Base-by-base conservation (phyloP, 2,329 filamentous ascomycete genomes). In the Ophiobolus disseminans region DNA sequence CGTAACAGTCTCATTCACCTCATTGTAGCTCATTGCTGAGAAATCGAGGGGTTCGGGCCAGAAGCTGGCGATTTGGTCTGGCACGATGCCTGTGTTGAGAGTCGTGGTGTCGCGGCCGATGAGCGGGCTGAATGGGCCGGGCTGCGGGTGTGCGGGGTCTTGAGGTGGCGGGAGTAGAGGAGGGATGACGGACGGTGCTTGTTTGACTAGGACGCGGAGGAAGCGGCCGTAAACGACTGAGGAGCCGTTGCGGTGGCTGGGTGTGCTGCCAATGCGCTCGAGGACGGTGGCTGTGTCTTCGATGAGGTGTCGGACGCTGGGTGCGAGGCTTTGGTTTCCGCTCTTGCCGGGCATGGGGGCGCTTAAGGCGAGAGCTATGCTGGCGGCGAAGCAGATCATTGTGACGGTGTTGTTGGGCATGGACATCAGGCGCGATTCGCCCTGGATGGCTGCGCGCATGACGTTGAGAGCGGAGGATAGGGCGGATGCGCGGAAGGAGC, bases 391-490 rank as follows among this genome's bases (percentile, higher is more conserved):
- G 1, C 86, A 88, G 10, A 90, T 88, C 88, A 90, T 90, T 55
- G 90, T 88, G 45, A 87, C 83, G 0, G 87, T 89, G 58, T 90
- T 90, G 69, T 90, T 90, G 0, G 87, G 87, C 87, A 90, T 90
- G 0, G 87, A 89, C 45, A 85, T 85, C 0, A 90, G 78, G 52
- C 86, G 82, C 0, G 79, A 76, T 63, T 90, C 87, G 25, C 87
- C 87, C 68, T 89, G 87, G 5, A 90, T 88, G 0, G 87, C 87
- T 1, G 85, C 86, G 17, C 87, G 83, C 78, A 90, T 82, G 4
- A 90, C 88, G 48, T 89, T 89, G n/a, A 90, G 72, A 0, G 88
- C 86, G 0, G 87, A 87, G 0, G 87, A 88, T 0, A 90, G 78
- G 1, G 86, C 86, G 0, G 86, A 87, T 0, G 86, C 85, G 31